Percentiles rank a stretch among this genome's conserved stretches.
These are phyloP conservation scores for Penicillium sp. DNA, from an alignment of 2,329 filamentous ascomycete species.

Conservation along the genomic window DNA sequence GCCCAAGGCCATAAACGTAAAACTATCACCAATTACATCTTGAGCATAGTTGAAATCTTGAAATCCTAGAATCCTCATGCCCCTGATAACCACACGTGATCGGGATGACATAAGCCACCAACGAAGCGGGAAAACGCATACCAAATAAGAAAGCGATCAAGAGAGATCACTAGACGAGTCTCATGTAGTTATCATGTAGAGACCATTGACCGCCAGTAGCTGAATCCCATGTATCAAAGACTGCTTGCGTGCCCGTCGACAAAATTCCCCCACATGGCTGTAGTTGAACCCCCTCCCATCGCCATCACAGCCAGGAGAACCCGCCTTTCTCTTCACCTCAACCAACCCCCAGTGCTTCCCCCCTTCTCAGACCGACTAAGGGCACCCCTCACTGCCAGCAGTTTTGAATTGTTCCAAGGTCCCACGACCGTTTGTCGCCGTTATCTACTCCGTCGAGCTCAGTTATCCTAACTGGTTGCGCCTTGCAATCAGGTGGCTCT, in stretches of 20 bases:
- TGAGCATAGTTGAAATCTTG: too few relatives aligned
- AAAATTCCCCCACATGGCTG: background rate
- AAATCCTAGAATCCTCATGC: too few relatives aligned
- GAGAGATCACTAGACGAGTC: background rate
- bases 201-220: background rate
- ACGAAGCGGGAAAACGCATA: background rate
- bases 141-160: background rate
- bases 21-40: too few relatives aligned
- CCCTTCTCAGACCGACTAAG: constrained; percentile 9
- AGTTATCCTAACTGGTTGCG: constrained; percentile 6
- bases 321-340: constrained; percentile 23
- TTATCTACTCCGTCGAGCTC: background rate
- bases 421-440: background rate
- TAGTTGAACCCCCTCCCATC: constrained; percentile 15
- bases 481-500: constrained; percentile 17
- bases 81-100: background rate
- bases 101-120: background rate
- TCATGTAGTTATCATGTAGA: background rate
- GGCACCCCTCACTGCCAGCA: constrained; percentile 8
- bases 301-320: constrained; percentile 26
- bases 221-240: background rate
- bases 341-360: constrained; percentile 16
- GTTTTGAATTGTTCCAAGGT: constrained; percentile 4
- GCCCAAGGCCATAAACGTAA: too few relatives aligned
- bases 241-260: background rate